A percentile compares a stretch with the other conserved stretches of the same genome.
Conservation (phyloP, 768 basidiomycete genomes). For the Rhodotorula paludigena region DNA sequence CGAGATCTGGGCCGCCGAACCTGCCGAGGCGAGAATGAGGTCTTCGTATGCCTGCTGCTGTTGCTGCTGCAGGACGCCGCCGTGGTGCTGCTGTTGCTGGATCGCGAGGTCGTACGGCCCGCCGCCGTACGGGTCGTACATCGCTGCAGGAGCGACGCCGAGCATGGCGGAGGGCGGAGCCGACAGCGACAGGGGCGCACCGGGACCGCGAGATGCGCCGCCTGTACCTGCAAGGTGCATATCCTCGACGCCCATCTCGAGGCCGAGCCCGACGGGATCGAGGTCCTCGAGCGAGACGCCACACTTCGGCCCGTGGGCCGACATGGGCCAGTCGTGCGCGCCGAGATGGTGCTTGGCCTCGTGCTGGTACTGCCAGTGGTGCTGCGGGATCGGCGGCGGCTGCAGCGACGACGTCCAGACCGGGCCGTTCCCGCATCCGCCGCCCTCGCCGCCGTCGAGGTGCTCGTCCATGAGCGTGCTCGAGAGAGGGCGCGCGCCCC, state of each 20-base stretch:
- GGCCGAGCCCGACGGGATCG: slow-evolving; percentile 3
- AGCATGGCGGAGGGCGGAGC: neutral
- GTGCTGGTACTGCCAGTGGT: too few species aligned
- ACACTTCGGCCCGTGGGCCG: too few species aligned
- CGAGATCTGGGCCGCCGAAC: too few species aligned
- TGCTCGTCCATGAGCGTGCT: too few species aligned
- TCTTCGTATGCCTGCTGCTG: neutral
- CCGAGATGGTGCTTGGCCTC: neutral
- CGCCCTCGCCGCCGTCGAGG: too few species aligned
- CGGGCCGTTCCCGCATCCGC: too few species aligned
- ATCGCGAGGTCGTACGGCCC: neutral
- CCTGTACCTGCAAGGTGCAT: neutral
- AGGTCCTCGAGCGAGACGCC: neutral
- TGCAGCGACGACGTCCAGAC: too few species aligned
- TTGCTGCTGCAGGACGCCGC: neutral
- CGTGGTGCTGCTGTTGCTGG: too few species aligned
- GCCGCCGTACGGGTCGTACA: neutral
- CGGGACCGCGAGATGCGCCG: too few species aligned
- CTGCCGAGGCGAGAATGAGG: neutral
- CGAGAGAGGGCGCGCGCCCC: too few species aligned
- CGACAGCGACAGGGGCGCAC: too few species aligned
- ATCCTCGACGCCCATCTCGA: slow-evolving; percentile 16
- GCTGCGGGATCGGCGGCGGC: too few species aligned
- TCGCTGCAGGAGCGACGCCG: neutral
- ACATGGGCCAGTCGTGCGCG: neutral